phyloP scores from a whole-genome alignment of 2,329 filamentous ascomycete genomes.

The Paecilomyces niveus region DNA sequence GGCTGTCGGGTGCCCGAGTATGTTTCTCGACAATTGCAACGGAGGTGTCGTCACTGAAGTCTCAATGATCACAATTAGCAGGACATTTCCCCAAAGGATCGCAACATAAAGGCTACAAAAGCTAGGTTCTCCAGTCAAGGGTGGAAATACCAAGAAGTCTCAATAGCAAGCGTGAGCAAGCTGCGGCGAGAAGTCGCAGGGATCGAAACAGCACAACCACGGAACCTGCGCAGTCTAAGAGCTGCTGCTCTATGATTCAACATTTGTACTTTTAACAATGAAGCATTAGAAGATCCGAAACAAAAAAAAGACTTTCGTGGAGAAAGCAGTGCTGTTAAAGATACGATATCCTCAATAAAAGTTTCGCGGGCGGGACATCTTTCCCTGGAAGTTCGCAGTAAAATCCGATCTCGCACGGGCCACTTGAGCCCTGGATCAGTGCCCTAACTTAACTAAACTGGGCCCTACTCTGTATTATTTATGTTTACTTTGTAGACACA shows the following conservation, averaged over 20 bases:
- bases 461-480: too few relatives aligned
- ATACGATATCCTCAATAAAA: not conserved
- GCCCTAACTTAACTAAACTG: conserved; percentile 12
- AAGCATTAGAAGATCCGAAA: not conserved
- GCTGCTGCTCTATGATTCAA: conserved; percentile 12
- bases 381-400: conserved; percentile 2
- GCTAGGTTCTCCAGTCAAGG: not conserved
- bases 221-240: conserved; percentile 13
- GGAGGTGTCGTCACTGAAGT: conserved; percentile 75
- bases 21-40: conserved; percentile 69
- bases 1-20: conserved; percentile 2
- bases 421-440: conserved; percentile 16
- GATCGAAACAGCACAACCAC: conserved; percentile 4
- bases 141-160: conserved; percentile 36
- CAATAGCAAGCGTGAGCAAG: conserved; percentile 40
- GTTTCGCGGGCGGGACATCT: not conserved
- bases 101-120: not conserved
- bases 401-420: conserved; percentile 24
- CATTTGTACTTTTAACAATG: conserved; percentile 13
- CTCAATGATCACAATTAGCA: not conserved
- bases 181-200: conserved; percentile 11
- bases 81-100: not conserved
- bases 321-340: not conserved
- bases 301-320: not conserved
- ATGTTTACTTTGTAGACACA: too few relatives aligned